phyloP scores from a whole-genome alignment of 805 yeast species.

The Cyberlindnera maclurae region DNA sequence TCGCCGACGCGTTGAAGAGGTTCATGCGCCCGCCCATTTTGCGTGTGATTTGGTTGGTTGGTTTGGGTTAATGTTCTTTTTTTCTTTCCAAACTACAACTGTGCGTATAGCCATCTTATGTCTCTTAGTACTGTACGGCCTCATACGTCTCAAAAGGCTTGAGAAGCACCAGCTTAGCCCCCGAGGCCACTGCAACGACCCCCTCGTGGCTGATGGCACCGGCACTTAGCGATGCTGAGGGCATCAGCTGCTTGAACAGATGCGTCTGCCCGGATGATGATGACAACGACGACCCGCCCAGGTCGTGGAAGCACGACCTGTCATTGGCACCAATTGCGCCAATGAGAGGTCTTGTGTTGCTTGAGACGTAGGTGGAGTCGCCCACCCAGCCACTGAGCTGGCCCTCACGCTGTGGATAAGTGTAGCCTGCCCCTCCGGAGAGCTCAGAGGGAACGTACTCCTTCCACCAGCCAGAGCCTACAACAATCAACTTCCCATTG shows the following conservation, averaged over 20 bases:
- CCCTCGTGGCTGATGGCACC: conserved; percentile 22
- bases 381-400: conserved; percentile 19
- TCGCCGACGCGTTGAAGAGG: conserved; percentile 22
- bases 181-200: conserved; percentile 19
- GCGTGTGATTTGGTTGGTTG: neutral
- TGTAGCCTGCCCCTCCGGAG: conserved; percentile 30
- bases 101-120: neutral
- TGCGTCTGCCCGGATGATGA: conserved; percentile 15
- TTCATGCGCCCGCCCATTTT: conserved; percentile 22
- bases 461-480: conserved; percentile 31
- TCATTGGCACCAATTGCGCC: conserved; percentile 18
- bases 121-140: conserved; percentile 12
- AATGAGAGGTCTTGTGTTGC: conserved; percentile 10
- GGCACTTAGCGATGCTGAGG: conserved; percentile 14
- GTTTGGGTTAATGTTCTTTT: too few species aligned
- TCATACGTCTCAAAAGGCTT: conserved; percentile 24
- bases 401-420: conserved; percentile 15
- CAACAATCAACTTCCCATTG: conserved; percentile 22
- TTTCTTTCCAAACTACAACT: too few species aligned
- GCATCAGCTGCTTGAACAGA: conserved; percentile 18
- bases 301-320: conserved; percentile 20
- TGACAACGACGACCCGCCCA: conserved; percentile 12
- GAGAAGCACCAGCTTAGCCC: conserved; percentile 16
- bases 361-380: conserved; percentile 14
- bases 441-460: conserved; percentile 20